These are phyloP conservation scores for Hypoxylon rubiginosum DNA, from an alignment of 2,329 filamentous ascomycete genomes.

Conservation along the genomic window DNA sequence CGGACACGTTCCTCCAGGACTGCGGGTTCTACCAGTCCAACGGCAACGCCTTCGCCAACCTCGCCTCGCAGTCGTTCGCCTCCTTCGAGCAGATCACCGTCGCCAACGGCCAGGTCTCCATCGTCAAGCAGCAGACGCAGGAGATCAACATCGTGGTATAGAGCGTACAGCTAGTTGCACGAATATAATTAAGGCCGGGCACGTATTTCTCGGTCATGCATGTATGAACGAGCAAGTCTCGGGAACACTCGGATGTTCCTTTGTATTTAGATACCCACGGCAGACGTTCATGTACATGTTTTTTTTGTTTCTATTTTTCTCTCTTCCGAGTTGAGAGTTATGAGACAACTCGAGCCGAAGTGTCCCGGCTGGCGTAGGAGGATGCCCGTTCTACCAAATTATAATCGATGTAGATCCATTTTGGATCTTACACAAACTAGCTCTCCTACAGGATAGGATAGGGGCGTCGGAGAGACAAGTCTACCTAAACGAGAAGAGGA, in stretches of 20 bases:
- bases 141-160: conserved; percentile 19
- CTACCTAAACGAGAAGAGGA: too few relatives aligned
- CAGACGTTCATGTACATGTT: conserved; percentile 25
- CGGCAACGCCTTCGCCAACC: conserved; percentile 49
- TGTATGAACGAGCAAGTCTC: conserved; percentile 19
- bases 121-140: conserved; percentile 35
- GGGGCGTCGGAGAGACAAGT: neutral
- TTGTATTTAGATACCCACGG: conserved; percentile 34
- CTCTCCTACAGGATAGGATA: conserved; percentile 33
- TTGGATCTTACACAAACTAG: conserved; percentile 9
- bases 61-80: conserved; percentile 47
- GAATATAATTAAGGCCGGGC: neutral
- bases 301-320: conserved; percentile 4
- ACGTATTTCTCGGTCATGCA: neutral
- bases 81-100: conserved; percentile 49
- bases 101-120: conserved; percentile 38
- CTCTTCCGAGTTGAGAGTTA: neutral
- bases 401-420: too few relatives aligned
- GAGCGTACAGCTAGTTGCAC: neutral
- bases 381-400: neutral
- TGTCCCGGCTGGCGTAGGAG: conserved; percentile 12
- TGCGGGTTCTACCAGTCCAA: conserved; percentile 50
- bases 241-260: conserved; percentile 8
- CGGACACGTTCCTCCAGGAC: conserved; percentile 52
- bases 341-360: conserved; percentile 6